Percentiles rank a stretch among this genome's conserved stretches.
Evolutionary conservation across 2,329 filamentous ascomycete species (phyloP).

Genomic region (Aspergillus brasiliensis): DNA sequence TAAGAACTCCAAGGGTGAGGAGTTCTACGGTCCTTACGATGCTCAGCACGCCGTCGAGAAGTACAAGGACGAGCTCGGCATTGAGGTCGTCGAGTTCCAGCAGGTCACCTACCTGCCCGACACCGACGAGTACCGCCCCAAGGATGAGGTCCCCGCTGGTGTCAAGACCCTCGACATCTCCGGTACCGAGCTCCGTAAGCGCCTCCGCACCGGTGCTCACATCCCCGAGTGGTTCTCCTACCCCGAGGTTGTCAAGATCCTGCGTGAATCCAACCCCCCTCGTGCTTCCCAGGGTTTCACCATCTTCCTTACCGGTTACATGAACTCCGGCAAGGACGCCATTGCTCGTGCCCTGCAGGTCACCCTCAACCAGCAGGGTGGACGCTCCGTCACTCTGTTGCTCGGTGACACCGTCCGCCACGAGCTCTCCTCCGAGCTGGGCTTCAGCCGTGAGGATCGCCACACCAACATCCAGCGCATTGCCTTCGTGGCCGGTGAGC

Average conservation of each 20-base stretch:
- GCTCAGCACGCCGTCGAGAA: constrained; percentile 95
- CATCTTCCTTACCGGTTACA: constrained; percentile 94
- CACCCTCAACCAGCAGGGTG: constrained; percentile 96
- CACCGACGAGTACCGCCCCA: constrained; percentile 91
- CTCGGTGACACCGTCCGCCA: constrained; percentile 92
- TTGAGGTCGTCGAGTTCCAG: constrained; percentile 98
- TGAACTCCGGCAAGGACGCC: constrained; percentile 96
- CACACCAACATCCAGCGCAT: constrained; percentile 95
- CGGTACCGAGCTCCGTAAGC: constrained; percentile 85
- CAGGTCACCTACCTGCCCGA: constrained; percentile 99
- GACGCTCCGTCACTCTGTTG: constrained; percentile 89
- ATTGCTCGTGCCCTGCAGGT: constrained; percentile 94
- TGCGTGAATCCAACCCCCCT: constrained; percentile 93
- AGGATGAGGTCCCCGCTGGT: constrained; percentile 83
- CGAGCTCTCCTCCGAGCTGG: constrained; percentile 91
- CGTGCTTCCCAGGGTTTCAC: constrained; percentile 94
- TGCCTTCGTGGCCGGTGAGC: constrained; percentile 91
- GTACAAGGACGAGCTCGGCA: constrained; percentile 94
- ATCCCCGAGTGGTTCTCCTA: constrained; percentile 99
- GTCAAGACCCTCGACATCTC: constrained; percentile 86
- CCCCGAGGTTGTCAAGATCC: constrained; percentile 94
- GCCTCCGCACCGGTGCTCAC: constrained; percentile 85
- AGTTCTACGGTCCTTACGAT: constrained; percentile 98
- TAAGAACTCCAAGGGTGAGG: constrained; percentile 95
- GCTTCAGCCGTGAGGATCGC: constrained; percentile 90